Conservation (phyloP, 1,284 basidiomycete species). For the Neolentinus lepideus region DNA sequence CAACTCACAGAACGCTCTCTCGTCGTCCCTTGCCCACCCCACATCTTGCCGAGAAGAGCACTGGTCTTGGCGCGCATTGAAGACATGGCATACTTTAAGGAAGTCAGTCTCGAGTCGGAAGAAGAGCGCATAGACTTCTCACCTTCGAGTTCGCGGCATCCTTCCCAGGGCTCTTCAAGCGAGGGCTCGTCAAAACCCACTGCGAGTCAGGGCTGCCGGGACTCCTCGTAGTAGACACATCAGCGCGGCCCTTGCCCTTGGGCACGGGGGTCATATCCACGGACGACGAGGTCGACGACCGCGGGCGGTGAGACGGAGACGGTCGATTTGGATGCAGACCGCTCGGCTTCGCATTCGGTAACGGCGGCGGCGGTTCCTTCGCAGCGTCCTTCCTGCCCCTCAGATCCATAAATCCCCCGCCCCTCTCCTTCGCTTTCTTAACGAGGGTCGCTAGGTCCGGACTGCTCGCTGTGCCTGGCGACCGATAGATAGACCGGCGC, state of each 20-base stretch:
- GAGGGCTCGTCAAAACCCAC: slow-evolving; percentile 38
- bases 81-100: slow-evolving; percentile 38
- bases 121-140: slow-evolving; percentile 5
- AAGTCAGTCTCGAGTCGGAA: background rate
- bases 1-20: slow-evolving; percentile 64
- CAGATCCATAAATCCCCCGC: slow-evolving; percentile 29
- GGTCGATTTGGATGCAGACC: slow-evolving; percentile 6
- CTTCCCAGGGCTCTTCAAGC: slow-evolving; percentile 27
- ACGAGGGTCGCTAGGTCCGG: slow-evolving; percentile 83
- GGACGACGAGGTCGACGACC: slow-evolving; percentile 26
- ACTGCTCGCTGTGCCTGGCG: slow-evolving; percentile 81
- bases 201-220: slow-evolving; percentile 30
- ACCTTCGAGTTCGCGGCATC: slow-evolving; percentile 42
- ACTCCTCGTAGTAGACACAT: slow-evolving; percentile 9
- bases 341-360: slow-evolving; percentile 21
- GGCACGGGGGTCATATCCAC: slow-evolving; percentile 13
- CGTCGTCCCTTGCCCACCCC: slow-evolving; percentile 48
- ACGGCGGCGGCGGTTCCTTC: slow-evolving; percentile 40
- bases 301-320: slow-evolving; percentile 16
- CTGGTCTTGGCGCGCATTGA: slow-evolving; percentile 71
- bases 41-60: slow-evolving; percentile 71
- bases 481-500: slow-evolving; percentile 78
- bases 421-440: slow-evolving; percentile 70
- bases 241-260: slow-evolving; percentile 13
- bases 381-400: slow-evolving; percentile 35